Evolutionary conservation across 2,329 filamentous ascomycete species (phyloP).

Genomic region (Ambrosiella cleistominuta): DNA sequence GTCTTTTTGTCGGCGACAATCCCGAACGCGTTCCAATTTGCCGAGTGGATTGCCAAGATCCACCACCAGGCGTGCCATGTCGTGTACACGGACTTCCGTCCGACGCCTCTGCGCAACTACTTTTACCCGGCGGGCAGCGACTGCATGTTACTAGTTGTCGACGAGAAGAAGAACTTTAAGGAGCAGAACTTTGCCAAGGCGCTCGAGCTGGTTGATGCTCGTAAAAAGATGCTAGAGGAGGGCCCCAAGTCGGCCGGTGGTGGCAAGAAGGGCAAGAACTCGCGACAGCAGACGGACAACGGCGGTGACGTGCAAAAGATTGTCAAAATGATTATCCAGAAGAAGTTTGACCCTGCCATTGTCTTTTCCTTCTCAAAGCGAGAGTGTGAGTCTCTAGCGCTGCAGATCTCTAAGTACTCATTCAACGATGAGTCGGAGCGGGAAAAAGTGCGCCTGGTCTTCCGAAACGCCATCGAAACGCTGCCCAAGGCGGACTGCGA

Average conservation of each 20-base stretch:
- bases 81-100: slow-evolving; percentile 95
- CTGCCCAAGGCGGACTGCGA: slow-evolving; percentile 80
- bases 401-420: slow-evolving; percentile 69
- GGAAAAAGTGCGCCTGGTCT: slow-evolving; percentile 83
- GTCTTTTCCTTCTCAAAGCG: slow-evolving; percentile 99
- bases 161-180: slow-evolving; percentile 90
- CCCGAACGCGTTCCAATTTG: slow-evolving; percentile 97
- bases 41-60: slow-evolving; percentile 97
- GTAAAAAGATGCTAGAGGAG: slow-evolving; percentile 66
- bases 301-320: slow-evolving; percentile 88
- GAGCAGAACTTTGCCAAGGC: slow-evolving; percentile 96
- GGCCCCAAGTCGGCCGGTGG: slow-evolving; percentile 42
- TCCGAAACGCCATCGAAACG: slow-evolving; percentile 80
- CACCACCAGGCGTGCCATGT: slow-evolving; percentile 97
- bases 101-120: slow-evolving; percentile 92
- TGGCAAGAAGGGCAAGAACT: slow-evolving; percentile 83
- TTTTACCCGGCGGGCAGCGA: slow-evolving; percentile 88
- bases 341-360: slow-evolving; percentile 93
- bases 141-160: slow-evolving; percentile 84
- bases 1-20: slow-evolving; percentile 97
- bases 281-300: slow-evolving; percentile 51
- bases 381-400: slow-evolving; percentile 79
- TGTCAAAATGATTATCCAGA: slow-evolving; percentile 96
- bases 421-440: slow-evolving; percentile 97
- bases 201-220: slow-evolving; percentile 77